phyloP scores from a whole-genome alignment of 805 yeast species.

The baker's yeast (Saccharomyces cerevisiae) region DNA sequence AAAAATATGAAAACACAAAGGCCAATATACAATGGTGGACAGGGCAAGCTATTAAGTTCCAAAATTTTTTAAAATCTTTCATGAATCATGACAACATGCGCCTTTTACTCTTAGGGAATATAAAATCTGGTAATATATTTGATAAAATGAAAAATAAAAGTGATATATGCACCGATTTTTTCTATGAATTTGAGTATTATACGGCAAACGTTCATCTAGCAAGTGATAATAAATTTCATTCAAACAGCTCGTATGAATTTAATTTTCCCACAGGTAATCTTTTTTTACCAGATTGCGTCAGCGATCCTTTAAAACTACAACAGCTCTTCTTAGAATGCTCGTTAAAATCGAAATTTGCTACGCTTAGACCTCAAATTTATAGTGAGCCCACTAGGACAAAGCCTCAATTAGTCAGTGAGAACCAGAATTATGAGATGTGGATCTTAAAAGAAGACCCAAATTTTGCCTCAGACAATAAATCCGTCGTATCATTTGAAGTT shows the following conservation, averaged over 20 bases:
- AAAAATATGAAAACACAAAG: conserved; percentile 22
- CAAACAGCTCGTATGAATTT: conserved; percentile 1
- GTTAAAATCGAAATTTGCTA: conserved; percentile 22
- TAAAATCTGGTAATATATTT: conserved; percentile 2
- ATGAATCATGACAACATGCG: conserved; percentile 30
- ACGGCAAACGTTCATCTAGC: conserved; percentile 8
- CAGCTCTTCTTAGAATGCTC: conserved; percentile 8
- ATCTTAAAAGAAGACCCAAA: conserved; percentile 31
- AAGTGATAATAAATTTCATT: not conserved
- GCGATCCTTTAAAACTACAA: conserved; percentile 16
- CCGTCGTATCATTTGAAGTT: conserved; percentile 41
- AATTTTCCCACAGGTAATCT: conserved; percentile 9
- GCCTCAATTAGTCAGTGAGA: conserved; percentile 35
- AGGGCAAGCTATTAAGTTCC: conserved; percentile 32
- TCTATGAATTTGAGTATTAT: conserved; percentile 39
- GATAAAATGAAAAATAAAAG: not conserved
- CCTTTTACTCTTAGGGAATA: conserved; percentile 31
- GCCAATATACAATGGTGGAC: conserved; percentile 38
- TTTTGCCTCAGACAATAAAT: conserved; percentile 23
- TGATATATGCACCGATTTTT: conserved; percentile 27
- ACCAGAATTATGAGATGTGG: conserved; percentile 45
- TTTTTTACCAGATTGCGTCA: conserved; percentile 12
- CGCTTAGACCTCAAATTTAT: conserved; percentile 31
- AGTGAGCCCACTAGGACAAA: conserved; percentile 15
- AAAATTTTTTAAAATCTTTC: conserved; percentile 24